Percentiles rank a stretch among this genome's conserved stretches.
Conservation (phyloP, 495 filamentous ascomycete genomes). For the Talaromyces ruber region DNA sequence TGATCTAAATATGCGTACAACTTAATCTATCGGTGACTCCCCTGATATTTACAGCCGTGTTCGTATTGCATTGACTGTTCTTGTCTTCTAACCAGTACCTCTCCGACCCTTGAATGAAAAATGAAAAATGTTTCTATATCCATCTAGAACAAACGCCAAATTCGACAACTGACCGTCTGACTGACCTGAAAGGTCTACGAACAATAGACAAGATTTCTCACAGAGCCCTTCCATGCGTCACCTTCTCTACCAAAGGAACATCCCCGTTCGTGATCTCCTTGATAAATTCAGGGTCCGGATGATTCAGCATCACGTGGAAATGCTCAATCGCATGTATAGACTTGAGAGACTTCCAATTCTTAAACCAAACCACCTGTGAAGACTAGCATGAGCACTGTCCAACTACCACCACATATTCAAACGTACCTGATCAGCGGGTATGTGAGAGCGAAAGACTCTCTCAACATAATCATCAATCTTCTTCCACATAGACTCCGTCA, state of each 20-base stretch:
- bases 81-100: too few species aligned
- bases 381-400: not conserved
- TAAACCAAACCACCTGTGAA: conserved; percentile 75
- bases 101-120: too few species aligned
- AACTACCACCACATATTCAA: not conserved
- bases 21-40: too few species aligned
- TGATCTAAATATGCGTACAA: not conserved
- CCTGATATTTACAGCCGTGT: too few species aligned
- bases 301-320: conserved; percentile 84
- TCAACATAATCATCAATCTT: conserved; percentile 63
- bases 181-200: too few species aligned
- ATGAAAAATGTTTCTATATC: too few species aligned
- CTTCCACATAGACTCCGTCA: conserved; percentile 51
- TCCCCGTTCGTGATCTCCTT: conserved; percentile 67
- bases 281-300: conserved; percentile 62
- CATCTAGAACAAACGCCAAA: not conserved
- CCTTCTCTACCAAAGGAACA: conserved; percentile 43
- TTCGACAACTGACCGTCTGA: not conserved
- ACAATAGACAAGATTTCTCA: not conserved
- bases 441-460: conserved; percentile 47
- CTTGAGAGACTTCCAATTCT: conserved; percentile 78
- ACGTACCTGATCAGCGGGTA: conserved; percentile 34
- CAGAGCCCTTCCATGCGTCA: conserved; percentile 4
- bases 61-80: too few species aligned
- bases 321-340: conserved; percentile 84